phyloP scores from a whole-genome alignment of 2,329 filamentous ascomycete genomes.

The Mariannaea sp. region DNA sequence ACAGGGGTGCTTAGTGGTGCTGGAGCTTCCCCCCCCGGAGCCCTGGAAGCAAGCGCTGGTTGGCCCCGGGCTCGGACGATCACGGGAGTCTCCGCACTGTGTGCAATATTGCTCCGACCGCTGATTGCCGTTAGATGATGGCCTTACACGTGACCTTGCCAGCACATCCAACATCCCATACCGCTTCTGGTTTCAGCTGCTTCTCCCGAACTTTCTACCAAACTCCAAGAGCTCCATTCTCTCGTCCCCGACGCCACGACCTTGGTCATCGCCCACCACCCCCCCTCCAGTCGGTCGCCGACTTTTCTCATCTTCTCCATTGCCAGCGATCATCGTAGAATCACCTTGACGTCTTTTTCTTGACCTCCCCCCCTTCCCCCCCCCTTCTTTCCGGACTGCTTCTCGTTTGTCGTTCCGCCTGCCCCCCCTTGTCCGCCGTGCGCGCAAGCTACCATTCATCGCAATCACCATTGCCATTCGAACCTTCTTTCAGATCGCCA shows the following conservation, averaged over 20 bases:
- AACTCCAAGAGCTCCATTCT: slow-evolving; percentile 4
- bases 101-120: slow-evolving; percentile 4
- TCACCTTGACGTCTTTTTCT: slow-evolving; percentile 23
- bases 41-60: not conserved
- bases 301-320: slow-evolving; percentile 31
- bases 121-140: not conserved
- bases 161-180: slow-evolving; percentile 26
- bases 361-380: slow-evolving; percentile 16
- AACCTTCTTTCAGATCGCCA: slow-evolving; percentile 3
- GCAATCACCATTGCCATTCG: slow-evolving; percentile 4
- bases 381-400: slow-evolving; percentile 26
- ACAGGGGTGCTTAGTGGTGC: not conserved
- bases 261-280: slow-evolving; percentile 32
- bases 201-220: slow-evolving; percentile 35
- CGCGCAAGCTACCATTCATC: slow-evolving; percentile 22
- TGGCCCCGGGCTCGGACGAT: slow-evolving; percentile 5
- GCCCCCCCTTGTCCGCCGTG: slow-evolving; percentile 8
- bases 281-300: slow-evolving; percentile 25
- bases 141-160: slow-evolving; percentile 23
- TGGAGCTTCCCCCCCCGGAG: not conserved
- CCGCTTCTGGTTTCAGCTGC: slow-evolving; percentile 29
- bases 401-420: slow-evolving; percentile 12
- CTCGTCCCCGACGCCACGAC: slow-evolving; percentile 20
- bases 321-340: slow-evolving; percentile 28
- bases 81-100: slow-evolving; percentile 19